Percentiles rank a stretch among this genome's conserved stretches.
Conservation (phyloP, 1,284 basidiomycete species). For the Heterobasidion parviporum region DNA sequence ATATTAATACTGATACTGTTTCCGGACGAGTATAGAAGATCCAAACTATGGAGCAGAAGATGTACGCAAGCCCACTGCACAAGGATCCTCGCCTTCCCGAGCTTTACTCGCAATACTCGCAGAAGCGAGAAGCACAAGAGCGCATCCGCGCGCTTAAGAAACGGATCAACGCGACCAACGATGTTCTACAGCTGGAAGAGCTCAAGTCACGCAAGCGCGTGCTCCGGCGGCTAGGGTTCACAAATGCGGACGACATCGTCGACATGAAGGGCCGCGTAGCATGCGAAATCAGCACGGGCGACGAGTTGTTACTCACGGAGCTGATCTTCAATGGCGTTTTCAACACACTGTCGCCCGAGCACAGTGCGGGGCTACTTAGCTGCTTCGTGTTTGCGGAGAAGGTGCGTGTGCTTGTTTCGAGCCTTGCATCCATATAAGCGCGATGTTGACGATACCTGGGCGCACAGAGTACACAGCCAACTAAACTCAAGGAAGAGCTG, state of each 20-base stretch:
- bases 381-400: conserved; percentile 99
- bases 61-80: conserved; percentile 71
- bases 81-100: conserved; percentile 68
- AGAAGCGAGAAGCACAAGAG: conserved; percentile 69
- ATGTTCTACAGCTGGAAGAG: conserved; percentile 94
- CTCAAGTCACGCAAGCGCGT: conserved; percentile 95
- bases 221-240: conserved; percentile 87
- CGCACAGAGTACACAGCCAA: conserved; percentile 79
- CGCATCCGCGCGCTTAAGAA: conserved; percentile 75
- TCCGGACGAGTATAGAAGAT: conserved; percentile 62
- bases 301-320: conserved; percentile 94
- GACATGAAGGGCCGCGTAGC: conserved; percentile 98
- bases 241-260: conserved; percentile 84
- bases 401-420: conserved; percentile 30
- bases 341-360: conserved; percentile 84
- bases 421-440: too few species aligned
- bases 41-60: conserved; percentile 74
- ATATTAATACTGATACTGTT: not conserved
- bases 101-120: conserved; percentile 73
- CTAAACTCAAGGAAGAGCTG: conserved; percentile 87
- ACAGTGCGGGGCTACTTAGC: conserved; percentile 86
- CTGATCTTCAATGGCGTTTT: conserved; percentile 97
- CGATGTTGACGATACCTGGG: not conserved
- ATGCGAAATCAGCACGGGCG: conserved; percentile 96
- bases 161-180: conserved; percentile 83